phyloP scores from a whole-genome alignment of 1,284 basidiomycete species.

The Fomitiporia mediterranea region DNA sequence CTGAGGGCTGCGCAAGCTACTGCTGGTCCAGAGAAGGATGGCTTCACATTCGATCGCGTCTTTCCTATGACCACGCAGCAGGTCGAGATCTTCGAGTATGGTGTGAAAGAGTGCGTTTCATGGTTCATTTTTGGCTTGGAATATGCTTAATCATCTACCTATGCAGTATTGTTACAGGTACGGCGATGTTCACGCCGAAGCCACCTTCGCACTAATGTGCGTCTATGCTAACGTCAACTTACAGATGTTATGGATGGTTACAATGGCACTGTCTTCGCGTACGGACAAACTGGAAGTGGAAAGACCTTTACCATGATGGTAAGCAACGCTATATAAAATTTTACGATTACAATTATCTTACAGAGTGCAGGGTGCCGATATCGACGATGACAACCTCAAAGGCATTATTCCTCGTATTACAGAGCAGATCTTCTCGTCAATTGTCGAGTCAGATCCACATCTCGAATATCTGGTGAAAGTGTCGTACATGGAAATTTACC shows the following conservation, averaged over 20 bases:
- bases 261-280: slow-evolving; percentile 98
- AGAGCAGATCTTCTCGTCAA: slow-evolving; percentile 98
- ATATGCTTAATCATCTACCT: slow-evolving; percentile 16
- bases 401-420: slow-evolving; percentile 99
- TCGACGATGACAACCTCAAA: slow-evolving; percentile 87
- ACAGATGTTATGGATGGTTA: slow-evolving; percentile 97
- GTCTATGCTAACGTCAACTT: not conserved
- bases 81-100: slow-evolving; percentile 96
- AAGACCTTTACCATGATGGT: slow-evolving; percentile 99
- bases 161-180: slow-evolving; percentile 25
- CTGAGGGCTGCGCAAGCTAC: slow-evolving; percentile 70
- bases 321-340: slow-evolving; percentile 22
- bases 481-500: slow-evolving; percentile 99
- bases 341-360: slow-evolving; percentile 22
- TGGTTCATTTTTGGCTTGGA: slow-evolving; percentile 18
- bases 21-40: slow-evolving; percentile 81
- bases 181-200: not conserved
- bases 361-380: slow-evolving; percentile 81
- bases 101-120: slow-evolving; percentile 84
- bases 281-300: slow-evolving; percentile 97
- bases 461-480: slow-evolving; percentile 99
- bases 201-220: not conserved
- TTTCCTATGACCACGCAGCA: slow-evolving; percentile 93
- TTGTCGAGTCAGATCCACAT: slow-evolving; percentile 91
- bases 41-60: slow-evolving; percentile 96